These are phyloP conservation scores for Vicia villosa DNA, from an alignment of 306 rosid genomes.

Conservation along the genomic window DNA sequence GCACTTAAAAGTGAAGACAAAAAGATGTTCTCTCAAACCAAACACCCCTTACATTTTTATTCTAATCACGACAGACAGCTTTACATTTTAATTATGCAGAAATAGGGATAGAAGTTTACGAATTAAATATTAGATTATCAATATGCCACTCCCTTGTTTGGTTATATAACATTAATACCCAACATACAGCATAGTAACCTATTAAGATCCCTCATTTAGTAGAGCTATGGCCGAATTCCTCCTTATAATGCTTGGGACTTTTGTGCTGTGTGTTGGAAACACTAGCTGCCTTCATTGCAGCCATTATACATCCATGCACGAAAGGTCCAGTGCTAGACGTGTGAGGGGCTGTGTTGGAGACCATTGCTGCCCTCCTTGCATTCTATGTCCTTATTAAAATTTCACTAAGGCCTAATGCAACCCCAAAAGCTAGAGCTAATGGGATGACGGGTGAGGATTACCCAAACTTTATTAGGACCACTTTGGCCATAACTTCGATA, in stretches of 20 bases:
- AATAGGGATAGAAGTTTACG: neutral
- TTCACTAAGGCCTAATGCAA: neutral
- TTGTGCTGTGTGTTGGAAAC: neutral
- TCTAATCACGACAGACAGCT: neutral
- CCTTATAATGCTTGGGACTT: neutral
- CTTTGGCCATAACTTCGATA: neutral
- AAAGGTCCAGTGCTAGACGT: neutral
- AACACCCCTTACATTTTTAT: neutral
- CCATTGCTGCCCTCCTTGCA: neutral
- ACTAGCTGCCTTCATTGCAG: neutral
- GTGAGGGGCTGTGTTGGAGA: neutral
- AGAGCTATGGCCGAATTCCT: neutral
- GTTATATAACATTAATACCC: neutral
- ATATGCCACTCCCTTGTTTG: neutral
- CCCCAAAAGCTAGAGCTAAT: neutral
- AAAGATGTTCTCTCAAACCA: neutral
- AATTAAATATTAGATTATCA: neutral
- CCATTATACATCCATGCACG: neutral
- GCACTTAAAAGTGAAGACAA: neutral
- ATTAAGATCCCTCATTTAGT: neutral
- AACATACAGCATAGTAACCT: neutral
- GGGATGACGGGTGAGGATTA: neutral
- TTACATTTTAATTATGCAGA: neutral
- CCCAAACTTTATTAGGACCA: neutral
- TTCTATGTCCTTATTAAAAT: neutral